A percentile compares a stretch with the other conserved stretches of the same genome.
Conservation (phyloP, 345 rosid genomes). For the Schrenkiella parvula region DNA sequence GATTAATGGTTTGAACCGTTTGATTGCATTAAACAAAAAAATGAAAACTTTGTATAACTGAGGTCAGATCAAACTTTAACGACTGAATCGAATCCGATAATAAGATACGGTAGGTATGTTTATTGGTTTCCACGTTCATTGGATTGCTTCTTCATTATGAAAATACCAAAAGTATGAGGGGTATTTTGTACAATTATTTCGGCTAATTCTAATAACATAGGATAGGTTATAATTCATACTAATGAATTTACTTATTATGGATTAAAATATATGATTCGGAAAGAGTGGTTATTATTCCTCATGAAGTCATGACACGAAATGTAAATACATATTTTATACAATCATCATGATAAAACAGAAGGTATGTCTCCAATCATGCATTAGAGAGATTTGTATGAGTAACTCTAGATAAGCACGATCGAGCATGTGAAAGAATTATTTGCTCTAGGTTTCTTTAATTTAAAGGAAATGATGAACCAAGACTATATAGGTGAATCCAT, state of each 20-base stretch:
- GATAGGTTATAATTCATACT: neutral
- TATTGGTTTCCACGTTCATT: conserved; percentile 22
- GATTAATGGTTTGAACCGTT: neutral
- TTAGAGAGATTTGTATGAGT: conserved; percentile 4
- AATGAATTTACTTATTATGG: neutral
- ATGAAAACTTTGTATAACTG: neutral
- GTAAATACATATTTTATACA: neutral
- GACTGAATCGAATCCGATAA: conserved; percentile 28
- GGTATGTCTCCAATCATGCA: conserved; percentile 14
- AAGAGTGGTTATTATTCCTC: conserved; percentile 15
- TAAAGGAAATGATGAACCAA: conserved; percentile 21
- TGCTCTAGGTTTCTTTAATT: conserved; percentile 19
- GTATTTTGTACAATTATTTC: too few relatives aligned
- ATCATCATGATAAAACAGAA: conserved; percentile 20
- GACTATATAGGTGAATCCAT: neutral
- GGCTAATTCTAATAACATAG: too few relatives aligned
- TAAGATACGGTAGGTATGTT: conserved; percentile 32
- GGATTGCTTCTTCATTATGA: conserved; percentile 18
- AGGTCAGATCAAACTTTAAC: conserved; percentile 2
- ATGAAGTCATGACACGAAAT: conserved; percentile 13
- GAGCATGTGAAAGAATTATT: conserved; percentile 32
- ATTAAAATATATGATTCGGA: neutral
- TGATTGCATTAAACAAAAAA: neutral
- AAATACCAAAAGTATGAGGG: too few relatives aligned
- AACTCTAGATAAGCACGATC: conserved; percentile 25